phyloP scores from a whole-genome alignment of 179 eudicot genomes.

The Kewa caespitosa region DNA sequence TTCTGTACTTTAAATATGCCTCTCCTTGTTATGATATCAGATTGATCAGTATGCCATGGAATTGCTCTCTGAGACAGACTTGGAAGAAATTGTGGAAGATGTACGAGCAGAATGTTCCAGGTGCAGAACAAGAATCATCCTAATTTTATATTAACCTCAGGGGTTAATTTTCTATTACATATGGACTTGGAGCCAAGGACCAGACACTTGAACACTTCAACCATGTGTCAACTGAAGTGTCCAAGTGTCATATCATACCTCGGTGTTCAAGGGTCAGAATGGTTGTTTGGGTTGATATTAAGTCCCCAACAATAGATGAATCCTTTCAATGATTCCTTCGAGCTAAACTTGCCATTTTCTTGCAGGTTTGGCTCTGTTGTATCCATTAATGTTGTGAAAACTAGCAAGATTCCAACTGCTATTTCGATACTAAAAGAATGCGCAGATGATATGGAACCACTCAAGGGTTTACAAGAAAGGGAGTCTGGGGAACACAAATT shows the following conservation, averaged over 20 bases:
- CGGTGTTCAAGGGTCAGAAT: background rate
- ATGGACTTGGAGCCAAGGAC: background rate
- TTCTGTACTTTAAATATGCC: background rate
- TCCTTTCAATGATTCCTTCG: too few species aligned
- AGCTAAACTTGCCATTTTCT: too few species aligned
- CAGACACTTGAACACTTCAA: background rate
- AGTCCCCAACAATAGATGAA: too few species aligned
- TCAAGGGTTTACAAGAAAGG: slow-evolving; percentile 25
- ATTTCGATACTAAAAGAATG: slow-evolving; percentile 28
- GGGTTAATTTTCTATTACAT: background rate
- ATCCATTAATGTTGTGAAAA: slow-evolving; percentile 62
- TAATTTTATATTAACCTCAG: background rate
- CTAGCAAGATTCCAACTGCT: slow-evolving; percentile 13
- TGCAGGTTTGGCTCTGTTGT: slow-evolving; percentile 83
- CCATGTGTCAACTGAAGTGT: background rate
- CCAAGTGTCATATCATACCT: background rate
- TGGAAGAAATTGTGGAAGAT: slow-evolving; percentile 84
- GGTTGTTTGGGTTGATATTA: too few species aligned
- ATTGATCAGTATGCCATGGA: slow-evolving; percentile 47
- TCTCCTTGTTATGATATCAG: slow-evolving; percentile 31
- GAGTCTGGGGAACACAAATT: slow-evolving; percentile 17
- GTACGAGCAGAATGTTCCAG: slow-evolving; percentile 85
- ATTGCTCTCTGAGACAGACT: slow-evolving; percentile 57
- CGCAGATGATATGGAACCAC: slow-evolving; percentile 22
- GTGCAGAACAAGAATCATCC: slow-evolving; percentile 28